Conservation (phyloP, 1,139 yeast genomes). For the Spathaspora sp. region DNA sequence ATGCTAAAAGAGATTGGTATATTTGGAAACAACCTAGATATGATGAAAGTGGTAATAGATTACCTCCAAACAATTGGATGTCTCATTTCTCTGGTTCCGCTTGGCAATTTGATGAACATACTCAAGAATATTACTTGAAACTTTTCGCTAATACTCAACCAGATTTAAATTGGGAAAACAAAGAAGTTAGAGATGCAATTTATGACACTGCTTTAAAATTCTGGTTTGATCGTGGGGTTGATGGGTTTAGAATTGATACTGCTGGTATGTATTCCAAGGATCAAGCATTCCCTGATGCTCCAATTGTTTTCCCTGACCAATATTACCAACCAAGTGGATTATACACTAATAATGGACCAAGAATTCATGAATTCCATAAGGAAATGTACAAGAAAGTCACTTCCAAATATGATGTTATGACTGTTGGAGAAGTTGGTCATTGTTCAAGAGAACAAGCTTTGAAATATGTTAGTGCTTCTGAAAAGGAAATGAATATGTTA, state of each 20-base stretch:
- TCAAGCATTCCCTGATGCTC: slow-evolving; percentile 49
- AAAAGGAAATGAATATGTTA: slow-evolving; percentile 52
- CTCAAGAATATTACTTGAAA: slow-evolving; percentile 54
- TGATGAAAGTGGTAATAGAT: slow-evolving; percentile 47
- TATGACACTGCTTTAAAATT: slow-evolving; percentile 48
- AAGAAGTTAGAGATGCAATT: slow-evolving; percentile 49
- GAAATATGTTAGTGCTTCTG: slow-evolving; percentile 49
- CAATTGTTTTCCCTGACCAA: slow-evolving; percentile 40
- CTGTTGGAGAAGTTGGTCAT: slow-evolving; percentile 57
- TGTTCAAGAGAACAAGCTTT: slow-evolving; percentile 42
- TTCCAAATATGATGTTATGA: slow-evolving; percentile 51
- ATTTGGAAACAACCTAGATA: slow-evolving; percentile 52
- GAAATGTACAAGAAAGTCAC: slow-evolving; percentile 49
- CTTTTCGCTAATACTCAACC: slow-evolving; percentile 56
- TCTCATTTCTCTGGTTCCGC: slow-evolving; percentile 55
- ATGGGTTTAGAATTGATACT: slow-evolving; percentile 59
- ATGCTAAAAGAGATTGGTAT: slow-evolving; percentile 63
- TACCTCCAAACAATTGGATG: slow-evolving; percentile 58
- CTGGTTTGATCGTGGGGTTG: slow-evolving; percentile 58
- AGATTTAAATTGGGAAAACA: slow-evolving; percentile 61
- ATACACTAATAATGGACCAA: slow-evolving; percentile 45
- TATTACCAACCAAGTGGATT: slow-evolving; percentile 39
- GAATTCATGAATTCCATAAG: slow-evolving; percentile 57
- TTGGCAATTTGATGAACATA: slow-evolving; percentile 53
- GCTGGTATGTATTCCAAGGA: slow-evolving; percentile 54